phyloP scores from a whole-genome alignment of 495 filamentous ascomycete genomes.

The Penicillium paxilli region DNA sequence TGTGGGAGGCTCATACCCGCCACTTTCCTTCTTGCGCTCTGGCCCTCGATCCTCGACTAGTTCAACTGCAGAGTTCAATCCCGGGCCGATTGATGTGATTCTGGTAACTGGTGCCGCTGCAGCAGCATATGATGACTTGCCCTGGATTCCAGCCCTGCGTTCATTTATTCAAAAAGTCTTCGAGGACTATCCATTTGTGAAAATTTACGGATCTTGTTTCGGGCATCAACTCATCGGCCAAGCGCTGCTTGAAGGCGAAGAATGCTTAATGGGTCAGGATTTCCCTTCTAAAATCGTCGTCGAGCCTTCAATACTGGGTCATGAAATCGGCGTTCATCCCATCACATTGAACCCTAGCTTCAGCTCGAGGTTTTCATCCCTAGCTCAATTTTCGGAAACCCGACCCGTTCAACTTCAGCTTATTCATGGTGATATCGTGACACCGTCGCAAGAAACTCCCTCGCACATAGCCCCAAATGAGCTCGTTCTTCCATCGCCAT shows the following conservation, averaged over 20 bases:
- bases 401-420: constrained; percentile 20
- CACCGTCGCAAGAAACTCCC: constrained; percentile 3
- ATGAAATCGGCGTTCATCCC: constrained; percentile 24
- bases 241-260: constrained; percentile 5
- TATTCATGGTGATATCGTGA: constrained; percentile 31
- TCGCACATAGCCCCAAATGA: neutral
- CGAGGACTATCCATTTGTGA: constrained; percentile 27
- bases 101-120: constrained; percentile 23
- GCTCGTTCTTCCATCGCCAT: constrained; percentile 13
- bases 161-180: constrained; percentile 4
- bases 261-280: constrained; percentile 5
- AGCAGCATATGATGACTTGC: constrained; percentile 14
- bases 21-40: neutral
- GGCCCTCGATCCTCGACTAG: neutral
- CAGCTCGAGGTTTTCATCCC: constrained; percentile 4
- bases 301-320: constrained; percentile 7
- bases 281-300: constrained; percentile 8
- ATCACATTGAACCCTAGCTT: constrained; percentile 17
- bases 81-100: constrained; percentile 17
- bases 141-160: constrained; percentile 15
- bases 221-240: constrained; percentile 33
- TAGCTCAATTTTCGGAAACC: constrained; percentile 2
- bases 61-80: neutral
- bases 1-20: constrained; percentile 16
- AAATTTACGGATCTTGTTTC: constrained; percentile 35